A percentile compares a stretch with the other conserved stretches of the same genome.
Conservation (phyloP, 169 alveolate genomes). For the Plasmodium gonderi region DNA sequence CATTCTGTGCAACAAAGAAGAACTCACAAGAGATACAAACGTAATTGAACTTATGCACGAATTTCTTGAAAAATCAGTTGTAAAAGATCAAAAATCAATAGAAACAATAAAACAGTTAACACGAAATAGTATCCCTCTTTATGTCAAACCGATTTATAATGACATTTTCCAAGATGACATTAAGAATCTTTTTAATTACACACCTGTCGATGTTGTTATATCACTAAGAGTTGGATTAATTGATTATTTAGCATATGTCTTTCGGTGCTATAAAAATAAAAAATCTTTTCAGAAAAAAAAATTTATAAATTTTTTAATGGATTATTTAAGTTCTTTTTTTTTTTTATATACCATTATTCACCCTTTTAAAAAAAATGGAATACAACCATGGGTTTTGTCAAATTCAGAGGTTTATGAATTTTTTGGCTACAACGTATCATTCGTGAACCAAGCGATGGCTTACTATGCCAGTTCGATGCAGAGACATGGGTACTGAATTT, state of each 20-base stretch:
- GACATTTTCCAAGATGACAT: slow-evolving; percentile 8
- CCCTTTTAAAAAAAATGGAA: slow-evolving; percentile 66
- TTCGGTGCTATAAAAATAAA: neutral
- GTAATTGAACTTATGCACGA: neutral
- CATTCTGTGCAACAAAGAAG: neutral
- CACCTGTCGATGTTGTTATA: slow-evolving; percentile 28
- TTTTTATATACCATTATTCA: slow-evolving; percentile 33
- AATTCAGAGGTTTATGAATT: slow-evolving; percentile 41
- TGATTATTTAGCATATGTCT: neutral
- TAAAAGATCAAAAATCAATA: neutral
- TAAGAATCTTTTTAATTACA: neutral
- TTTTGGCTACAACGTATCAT: slow-evolving; percentile 21
- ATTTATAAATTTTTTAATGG: neutral
- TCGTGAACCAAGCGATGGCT: slow-evolving; percentile 15
- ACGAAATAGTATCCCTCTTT: slow-evolving; percentile 25
- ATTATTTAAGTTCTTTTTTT: slow-evolving; percentile 43
- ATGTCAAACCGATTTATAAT: slow-evolving; percentile 31
- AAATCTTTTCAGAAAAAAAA: neutral
- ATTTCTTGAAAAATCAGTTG: neutral
- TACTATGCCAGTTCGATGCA: slow-evolving; percentile 36
- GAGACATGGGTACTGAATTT: slow-evolving; percentile 21
- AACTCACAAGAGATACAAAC: neutral
- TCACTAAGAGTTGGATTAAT: slow-evolving; percentile 25
- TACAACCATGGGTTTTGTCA: slow-evolving; percentile 71
- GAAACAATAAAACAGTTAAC: slow-evolving; percentile 3